These are phyloP conservation scores for Beauveria asiatica DNA, from an alignment of 2,329 filamentous ascomycete genomes.

Conservation along the genomic window DNA sequence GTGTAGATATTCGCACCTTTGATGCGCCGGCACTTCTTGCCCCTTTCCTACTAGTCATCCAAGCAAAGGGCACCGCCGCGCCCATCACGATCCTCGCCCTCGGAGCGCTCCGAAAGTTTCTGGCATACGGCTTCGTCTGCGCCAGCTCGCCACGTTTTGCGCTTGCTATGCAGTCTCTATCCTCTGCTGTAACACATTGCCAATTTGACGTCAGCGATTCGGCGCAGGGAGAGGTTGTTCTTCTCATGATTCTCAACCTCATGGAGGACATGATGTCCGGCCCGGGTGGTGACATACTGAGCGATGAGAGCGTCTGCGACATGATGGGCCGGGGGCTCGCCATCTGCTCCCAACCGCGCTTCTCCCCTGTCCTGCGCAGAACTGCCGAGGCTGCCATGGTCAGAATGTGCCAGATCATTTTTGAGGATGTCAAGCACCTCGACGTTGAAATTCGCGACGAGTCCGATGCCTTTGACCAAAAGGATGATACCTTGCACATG, in stretches of 20 bases:
- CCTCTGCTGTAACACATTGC: constrained; percentile 92
- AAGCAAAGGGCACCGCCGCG: constrained; percentile 90
- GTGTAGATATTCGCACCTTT: constrained; percentile 71
- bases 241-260: constrained; percentile 86
- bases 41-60: constrained; percentile 93
- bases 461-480: constrained; percentile 55
- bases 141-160: constrained; percentile 77
- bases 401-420: constrained; percentile 98
- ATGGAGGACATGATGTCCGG: constrained; percentile 99
- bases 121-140: constrained; percentile 87
- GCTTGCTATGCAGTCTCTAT: constrained; percentile 88
- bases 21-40: constrained; percentile 84
- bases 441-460: constrained; percentile 67
- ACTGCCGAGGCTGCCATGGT: constrained; percentile 97
- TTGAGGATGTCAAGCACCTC: constrained; percentile 81
- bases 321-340: constrained; percentile 99
- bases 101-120: constrained; percentile 90
- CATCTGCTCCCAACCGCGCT: constrained; percentile 89
- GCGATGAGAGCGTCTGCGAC: constrained; percentile 95
- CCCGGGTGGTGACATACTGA: constrained; percentile 84
- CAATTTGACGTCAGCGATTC: constrained; percentile 95
- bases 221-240: constrained; percentile 87
- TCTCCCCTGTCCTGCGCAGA: constrained; percentile 81
- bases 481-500: constrained; percentile 73
- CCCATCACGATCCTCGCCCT: constrained; percentile 92